These are phyloP conservation scores for Exophiala xenobiotica DNA, from an alignment of 2,329 filamentous ascomycete species.

Conservation along the genomic window DNA sequence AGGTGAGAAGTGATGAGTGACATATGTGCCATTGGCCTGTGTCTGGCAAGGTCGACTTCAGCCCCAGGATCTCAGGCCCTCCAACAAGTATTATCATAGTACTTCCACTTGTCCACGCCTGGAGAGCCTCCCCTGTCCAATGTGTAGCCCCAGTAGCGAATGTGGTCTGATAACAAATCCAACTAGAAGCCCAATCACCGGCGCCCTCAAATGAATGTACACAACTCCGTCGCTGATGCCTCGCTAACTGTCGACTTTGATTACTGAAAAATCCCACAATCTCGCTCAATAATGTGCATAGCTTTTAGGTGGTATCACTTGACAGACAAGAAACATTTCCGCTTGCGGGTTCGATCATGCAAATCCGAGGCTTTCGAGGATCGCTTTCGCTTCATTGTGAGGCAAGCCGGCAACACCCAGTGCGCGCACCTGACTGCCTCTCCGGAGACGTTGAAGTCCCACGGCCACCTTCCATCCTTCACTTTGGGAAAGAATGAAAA, in stretches of 20 bases:
- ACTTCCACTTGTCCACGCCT: neutral
- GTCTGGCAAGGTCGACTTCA: too few relatives aligned
- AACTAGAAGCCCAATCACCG: neutral
- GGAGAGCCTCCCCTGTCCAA: neutral
- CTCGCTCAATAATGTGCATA: constrained; percentile 15
- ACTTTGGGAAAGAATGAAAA: constrained; percentile 58
- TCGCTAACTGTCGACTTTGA: constrained; percentile 19
- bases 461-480: constrained; percentile 64
- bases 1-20: too few relatives aligned
- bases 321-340: constrained; percentile 2
- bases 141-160: neutral
- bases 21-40: too few relatives aligned
- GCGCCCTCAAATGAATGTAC: constrained; percentile 12
- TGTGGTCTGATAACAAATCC: neutral
- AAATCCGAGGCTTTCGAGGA: constrained; percentile 43
- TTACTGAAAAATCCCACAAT: constrained; percentile 16
- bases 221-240: constrained; percentile 28
- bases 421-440: constrained; percentile 56
- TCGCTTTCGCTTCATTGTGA: constrained; percentile 42
- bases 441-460: constrained; percentile 56
- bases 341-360: constrained; percentile 27
- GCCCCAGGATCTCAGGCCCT: too few relatives aligned
- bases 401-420: constrained; percentile 56
- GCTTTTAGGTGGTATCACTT: constrained; percentile 10
- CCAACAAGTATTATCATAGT: too few relatives aligned